Percentiles rank a stretch among this genome's conserved stretches.
Evolutionary conservation across 345 rosid species (phyloP).

Genomic region (Lumnitzera littorea): DNA sequence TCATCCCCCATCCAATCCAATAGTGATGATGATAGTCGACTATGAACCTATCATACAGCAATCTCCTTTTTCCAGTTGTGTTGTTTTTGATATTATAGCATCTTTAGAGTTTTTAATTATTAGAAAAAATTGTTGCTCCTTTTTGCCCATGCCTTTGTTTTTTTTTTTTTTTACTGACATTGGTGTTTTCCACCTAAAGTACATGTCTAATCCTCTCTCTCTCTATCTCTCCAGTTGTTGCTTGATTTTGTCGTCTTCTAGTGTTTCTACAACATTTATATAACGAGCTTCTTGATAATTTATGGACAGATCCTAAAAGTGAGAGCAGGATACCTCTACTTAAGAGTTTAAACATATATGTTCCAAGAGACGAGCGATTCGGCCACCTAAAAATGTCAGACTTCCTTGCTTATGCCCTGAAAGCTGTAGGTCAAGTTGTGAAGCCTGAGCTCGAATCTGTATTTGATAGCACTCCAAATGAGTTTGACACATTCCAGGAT

Average conservation of each 20-base stretch:
- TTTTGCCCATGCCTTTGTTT: too few species aligned
- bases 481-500: slow-evolving; percentile 35
- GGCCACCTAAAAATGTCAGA: slow-evolving; percentile 37
- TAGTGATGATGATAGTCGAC: too few species aligned
- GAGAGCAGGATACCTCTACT: slow-evolving; percentile 29
- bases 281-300: background rate
- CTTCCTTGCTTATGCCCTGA: slow-evolving; percentile 28
- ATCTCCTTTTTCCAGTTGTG: too few species aligned
- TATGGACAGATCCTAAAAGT: slow-evolving; percentile 20
- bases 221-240: background rate
- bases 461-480: slow-evolving; percentile 23
- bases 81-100: too few species aligned
- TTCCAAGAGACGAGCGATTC: slow-evolving; percentile 36
- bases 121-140: too few species aligned
- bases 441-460: slow-evolving; percentile 27
- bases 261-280: background rate
- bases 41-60: too few species aligned
- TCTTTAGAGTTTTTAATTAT: too few species aligned
- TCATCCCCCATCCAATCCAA: too few species aligned
- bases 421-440: slow-evolving; percentile 25
- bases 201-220: background rate
- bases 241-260: background rate
- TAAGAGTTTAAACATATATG: slow-evolving; percentile 21
- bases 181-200: too few species aligned
- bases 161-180: too few species aligned